Evolutionary conservation across 2,329 filamentous ascomycete genomes (phyloP).

Genomic region (Fusarium abutilonis): DNA sequence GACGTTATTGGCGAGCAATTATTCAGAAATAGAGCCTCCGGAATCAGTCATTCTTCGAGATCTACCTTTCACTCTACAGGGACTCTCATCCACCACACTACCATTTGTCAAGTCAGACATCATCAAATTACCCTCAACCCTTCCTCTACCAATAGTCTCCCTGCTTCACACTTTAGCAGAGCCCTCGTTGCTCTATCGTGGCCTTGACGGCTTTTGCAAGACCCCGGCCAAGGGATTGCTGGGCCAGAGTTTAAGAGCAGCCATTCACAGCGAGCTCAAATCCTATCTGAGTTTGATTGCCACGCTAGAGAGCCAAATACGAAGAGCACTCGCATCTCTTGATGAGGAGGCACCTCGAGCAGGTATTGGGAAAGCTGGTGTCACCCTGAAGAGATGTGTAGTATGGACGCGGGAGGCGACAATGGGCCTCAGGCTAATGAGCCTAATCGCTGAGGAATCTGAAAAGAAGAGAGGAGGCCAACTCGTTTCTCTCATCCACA

Average conservation of each 20-base stretch:
- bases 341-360: conserved; percentile 73
- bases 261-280: conserved; percentile 83
- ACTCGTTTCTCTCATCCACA: conserved; percentile 91
- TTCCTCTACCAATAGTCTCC: conserved; percentile 86
- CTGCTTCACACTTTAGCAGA: conserved; percentile 91
- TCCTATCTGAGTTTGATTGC: conserved; percentile 92
- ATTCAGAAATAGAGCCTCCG: conserved; percentile 66
- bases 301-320: conserved; percentile 90
- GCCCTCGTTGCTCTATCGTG: conserved; percentile 89
- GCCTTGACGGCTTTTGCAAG: conserved; percentile 82
- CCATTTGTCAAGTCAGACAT: conserved; percentile 75
- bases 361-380: conserved; percentile 84
- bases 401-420: conserved; percentile 98
- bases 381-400: conserved; percentile 93
- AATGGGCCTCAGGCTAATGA: conserved; percentile 93
- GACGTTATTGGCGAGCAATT: conserved; percentile 65
- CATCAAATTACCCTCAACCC: conserved; percentile 78
- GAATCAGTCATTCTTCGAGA: conserved; percentile 78
- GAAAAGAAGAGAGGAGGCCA: conserved; percentile 85
- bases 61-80: conserved; percentile 91
- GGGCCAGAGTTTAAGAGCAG: conserved; percentile 88
- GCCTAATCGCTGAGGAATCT: conserved; percentile 91
- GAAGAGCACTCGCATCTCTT: conserved; percentile 79
- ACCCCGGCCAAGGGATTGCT: conserved; percentile 84
- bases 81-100: conserved; percentile 86